These are phyloP conservation scores for Starmerella gropengiesseri DNA, from an alignment of 805 yeast species.

Conservation along the genomic window DNA sequence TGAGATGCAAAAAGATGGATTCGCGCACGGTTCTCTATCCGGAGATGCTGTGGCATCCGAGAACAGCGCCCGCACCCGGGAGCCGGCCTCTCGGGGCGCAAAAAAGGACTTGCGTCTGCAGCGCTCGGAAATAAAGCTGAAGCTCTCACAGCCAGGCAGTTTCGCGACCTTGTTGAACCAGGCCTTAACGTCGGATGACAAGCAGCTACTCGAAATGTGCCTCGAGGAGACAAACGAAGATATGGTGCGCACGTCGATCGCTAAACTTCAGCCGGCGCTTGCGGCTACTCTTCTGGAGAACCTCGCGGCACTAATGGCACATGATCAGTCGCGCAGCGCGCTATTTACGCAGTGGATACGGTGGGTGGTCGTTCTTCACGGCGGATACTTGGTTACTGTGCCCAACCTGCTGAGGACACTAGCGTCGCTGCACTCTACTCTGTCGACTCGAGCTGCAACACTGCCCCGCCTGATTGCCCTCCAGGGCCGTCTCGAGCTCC, in stretches of 20 bases:
- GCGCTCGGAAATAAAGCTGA: constrained; percentile 30
- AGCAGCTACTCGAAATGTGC: constrained; percentile 73
- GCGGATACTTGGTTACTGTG: constrained; percentile 48
- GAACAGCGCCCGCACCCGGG: background rate
- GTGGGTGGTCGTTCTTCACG: constrained; percentile 63
- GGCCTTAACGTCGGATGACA: constrained; percentile 80
- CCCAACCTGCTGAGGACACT: constrained; percentile 45
- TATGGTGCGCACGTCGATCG: constrained; percentile 44
- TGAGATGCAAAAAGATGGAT: constrained; percentile 15
- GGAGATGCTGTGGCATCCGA: background rate
- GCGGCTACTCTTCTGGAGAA: constrained; percentile 38
- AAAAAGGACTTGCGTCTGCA: constrained; percentile 12
- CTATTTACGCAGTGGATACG: constrained; percentile 59
- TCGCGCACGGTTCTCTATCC: too few relatives aligned
- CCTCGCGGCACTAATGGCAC: constrained; percentile 39
- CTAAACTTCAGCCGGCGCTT: constrained; percentile 39
- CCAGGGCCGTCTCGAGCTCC: constrained; percentile 74
- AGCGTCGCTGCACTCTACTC: constrained; percentile 45
- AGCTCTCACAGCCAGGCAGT: constrained; percentile 55
- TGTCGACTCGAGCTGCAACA: constrained; percentile 44
- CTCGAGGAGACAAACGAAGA: constrained; percentile 43
- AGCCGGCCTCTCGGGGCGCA: constrained; percentile 25
- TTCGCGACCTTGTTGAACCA: constrained; percentile 77
- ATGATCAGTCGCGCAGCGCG: constrained; percentile 45
- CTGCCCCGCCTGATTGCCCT: constrained; percentile 63